Evolutionary conservation across 768 basidiomycete genomes (phyloP), one percentile per base, ranked within the genome.

Genomic region (Suillus brevipes): DNA sequence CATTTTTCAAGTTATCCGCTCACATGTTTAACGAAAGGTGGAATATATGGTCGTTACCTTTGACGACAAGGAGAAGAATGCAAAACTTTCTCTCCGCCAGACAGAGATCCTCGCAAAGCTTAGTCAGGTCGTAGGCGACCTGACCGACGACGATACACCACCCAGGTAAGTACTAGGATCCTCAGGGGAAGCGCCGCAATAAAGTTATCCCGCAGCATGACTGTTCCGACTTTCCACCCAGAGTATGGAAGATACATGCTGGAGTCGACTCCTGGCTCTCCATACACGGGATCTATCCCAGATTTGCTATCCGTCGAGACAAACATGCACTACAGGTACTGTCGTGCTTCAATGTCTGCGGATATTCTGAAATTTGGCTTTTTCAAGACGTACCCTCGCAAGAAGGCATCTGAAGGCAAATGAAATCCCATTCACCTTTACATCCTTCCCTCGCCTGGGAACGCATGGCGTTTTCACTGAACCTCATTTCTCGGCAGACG

Each of bases 171-270:
- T 78, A 28, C 12, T 28, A 34, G 23, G 62, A 64, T 36, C 50
- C 42, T 56, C 64, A 10, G 45, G 42, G 4, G 50, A 25, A 25
- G 31, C 37, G 28, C 50, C 36, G 38, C 13, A 16, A 70, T 56
- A 14, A 56, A 47, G 59, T 68, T 62, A 40, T 53, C 55, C 53
- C 66, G 43, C 65, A 94, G 91, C 43, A 80, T 88, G 52, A 82
- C 88, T 3, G 85, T 94, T 31, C 97, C 97, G 2, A 91, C 89
- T 14, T 99, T 96, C 73, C 97, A 99, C 74, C 97, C 97, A 20
- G 97, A 99, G 78, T 99, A 98, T 80, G 97, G 97, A 47, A 86
- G 96, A 45, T 99, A 93, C 80, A 99, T 99, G 97, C 84, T 99
- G 61, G 97, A 99, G 76, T 95, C 95, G 3, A 99, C 97, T 0